Evolutionary conservation across 1,284 basidiomycete species (phyloP).

Genomic region (Athelia psychrophila): DNA sequence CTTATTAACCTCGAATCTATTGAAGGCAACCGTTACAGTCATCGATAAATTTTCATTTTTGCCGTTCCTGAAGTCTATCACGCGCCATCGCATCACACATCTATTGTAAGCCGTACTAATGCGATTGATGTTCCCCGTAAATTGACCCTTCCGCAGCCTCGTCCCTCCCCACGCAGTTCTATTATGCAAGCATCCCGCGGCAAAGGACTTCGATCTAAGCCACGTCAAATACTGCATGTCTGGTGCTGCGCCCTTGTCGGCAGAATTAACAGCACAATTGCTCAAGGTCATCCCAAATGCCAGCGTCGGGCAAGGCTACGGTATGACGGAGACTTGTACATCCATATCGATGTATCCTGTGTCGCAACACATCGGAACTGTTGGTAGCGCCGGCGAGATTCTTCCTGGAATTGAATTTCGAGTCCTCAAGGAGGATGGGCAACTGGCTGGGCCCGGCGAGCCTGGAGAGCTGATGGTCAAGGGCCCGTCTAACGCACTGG

Average conservation of each 20-base stretch:
- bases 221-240: slow-evolving; percentile 57
- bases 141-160: slow-evolving; percentile 35
- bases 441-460: slow-evolving; percentile 53
- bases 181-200: slow-evolving; percentile 71
- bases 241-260: slow-evolving; percentile 74
- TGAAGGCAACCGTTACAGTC: slow-evolving; percentile 62
- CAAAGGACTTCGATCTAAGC: slow-evolving; percentile 65
- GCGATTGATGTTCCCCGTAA: slow-evolving; percentile 6
- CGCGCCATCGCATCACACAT: slow-evolving; percentile 63
- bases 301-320: slow-evolving; percentile 66
- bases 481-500: slow-evolving; percentile 53
- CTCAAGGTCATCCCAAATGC: slow-evolving; percentile 54
- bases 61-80: slow-evolving; percentile 66
- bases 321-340: slow-evolving; percentile 59
- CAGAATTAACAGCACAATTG: slow-evolving; percentile 58
- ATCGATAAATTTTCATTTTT: slow-evolving; percentile 71
- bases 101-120: slow-evolving; percentile 44
- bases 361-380: slow-evolving; percentile 43
- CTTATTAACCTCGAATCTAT: not conserved
- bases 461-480: slow-evolving; percentile 60
- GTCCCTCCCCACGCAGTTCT: slow-evolving; percentile 72
- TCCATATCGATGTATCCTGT: slow-evolving; percentile 47
- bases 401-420: slow-evolving; percentile 48
- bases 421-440: slow-evolving; percentile 61
- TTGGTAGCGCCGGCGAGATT: slow-evolving; percentile 56